Conservation (phyloP, 2,329 filamentous ascomycete species). For the Chaetomium olivaceum region DNA sequence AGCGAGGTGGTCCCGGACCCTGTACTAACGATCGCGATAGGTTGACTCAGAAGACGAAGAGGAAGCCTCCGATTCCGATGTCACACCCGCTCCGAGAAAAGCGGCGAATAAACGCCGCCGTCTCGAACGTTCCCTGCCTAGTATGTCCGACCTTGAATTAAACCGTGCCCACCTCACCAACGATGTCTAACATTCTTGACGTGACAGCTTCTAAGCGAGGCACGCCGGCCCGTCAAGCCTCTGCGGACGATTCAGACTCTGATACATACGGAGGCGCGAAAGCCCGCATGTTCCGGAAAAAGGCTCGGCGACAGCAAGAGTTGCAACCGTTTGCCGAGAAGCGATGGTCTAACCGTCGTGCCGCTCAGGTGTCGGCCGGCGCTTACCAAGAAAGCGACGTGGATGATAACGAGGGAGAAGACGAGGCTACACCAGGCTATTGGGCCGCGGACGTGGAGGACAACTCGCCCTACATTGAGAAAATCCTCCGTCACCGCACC, state of each 20-base stretch:
- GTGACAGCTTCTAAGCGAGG: constrained; percentile 35
- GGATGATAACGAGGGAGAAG: constrained; percentile 63
- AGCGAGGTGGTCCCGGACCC: neutral
- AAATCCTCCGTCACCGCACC: constrained; percentile 82
- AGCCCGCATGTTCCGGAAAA: constrained; percentile 35
- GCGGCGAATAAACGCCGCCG: constrained; percentile 72
- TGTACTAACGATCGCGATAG: constrained; percentile 39
- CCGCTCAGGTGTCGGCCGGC: constrained; percentile 35
- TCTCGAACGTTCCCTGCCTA: constrained; percentile 62
- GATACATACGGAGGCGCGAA: constrained; percentile 36
- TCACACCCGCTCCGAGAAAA: constrained; percentile 57
- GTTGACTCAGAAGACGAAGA: constrained; percentile 60
- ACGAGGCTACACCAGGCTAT: constrained; percentile 68
- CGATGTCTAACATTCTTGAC: constrained; percentile 12
- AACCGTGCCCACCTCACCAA: neutral
- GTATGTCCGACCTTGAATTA: constrained; percentile 47
- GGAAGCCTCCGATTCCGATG: constrained; percentile 74
- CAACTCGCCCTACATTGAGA: constrained; percentile 82
- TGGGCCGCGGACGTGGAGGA: constrained; percentile 72
- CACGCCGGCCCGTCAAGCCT: constrained; percentile 35
- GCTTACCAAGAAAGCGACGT: constrained; percentile 65
- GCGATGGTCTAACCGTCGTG: constrained; percentile 36
- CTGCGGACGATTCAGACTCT: constrained; percentile 35
- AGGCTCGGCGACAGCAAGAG: constrained; percentile 36
- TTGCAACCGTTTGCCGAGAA: constrained; percentile 34